Evolutionary conservation across 192 early-diverging fungal genomes (phyloP), one percentile per base, ranked within the genome.

Genomic region (Rhizophagus prolifer): DNA sequence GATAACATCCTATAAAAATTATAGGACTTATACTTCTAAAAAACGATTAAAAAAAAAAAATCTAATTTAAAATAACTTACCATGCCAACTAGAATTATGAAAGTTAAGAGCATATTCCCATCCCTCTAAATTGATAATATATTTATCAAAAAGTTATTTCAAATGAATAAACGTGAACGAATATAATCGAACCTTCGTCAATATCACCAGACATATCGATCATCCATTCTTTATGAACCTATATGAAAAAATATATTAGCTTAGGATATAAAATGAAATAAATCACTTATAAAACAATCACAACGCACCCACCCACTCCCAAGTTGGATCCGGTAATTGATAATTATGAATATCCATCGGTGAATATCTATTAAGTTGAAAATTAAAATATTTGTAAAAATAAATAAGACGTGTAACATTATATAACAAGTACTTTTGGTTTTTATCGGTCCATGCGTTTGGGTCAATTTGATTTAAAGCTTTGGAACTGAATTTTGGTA

Each of bases 171-270:
- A 25, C 16, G 3, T 28, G 66, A 6, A 73, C 0, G 34, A 73
- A 36, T 14, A 6, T n/a, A 47, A 30, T 31, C 26, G 14, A 36
- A 82, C 81, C 75, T 79, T 89, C 86, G 61, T 89, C 88, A 7
- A 89, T 86, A 76, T 89, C 86, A 1, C 83, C 84, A n/a, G 88
- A 85, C 88, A 89, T 87, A 46, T 89, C 88, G 25, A 86, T 84
- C 38, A 89, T 68, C 88, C 88, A 89, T 9, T 82, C 81, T 74
- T 86, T 86, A 78, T 83, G 80, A 6, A 78, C 62, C 84, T 85
- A 38, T 9, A 74, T 8, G 10, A 12, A 46, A 19, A 63, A 76
- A 10, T 46, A 23, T 19, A 76, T 21, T 47, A 41, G 12, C 41
- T n/a, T 38, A 34, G n/a, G 64, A 31, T 30, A 30, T 34, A 13